A percentile compares a stretch with the other conserved stretches of the same genome.
Conservation (phyloP, 768 basidiomycete genomes). For the Pisolithus albus region DNA sequence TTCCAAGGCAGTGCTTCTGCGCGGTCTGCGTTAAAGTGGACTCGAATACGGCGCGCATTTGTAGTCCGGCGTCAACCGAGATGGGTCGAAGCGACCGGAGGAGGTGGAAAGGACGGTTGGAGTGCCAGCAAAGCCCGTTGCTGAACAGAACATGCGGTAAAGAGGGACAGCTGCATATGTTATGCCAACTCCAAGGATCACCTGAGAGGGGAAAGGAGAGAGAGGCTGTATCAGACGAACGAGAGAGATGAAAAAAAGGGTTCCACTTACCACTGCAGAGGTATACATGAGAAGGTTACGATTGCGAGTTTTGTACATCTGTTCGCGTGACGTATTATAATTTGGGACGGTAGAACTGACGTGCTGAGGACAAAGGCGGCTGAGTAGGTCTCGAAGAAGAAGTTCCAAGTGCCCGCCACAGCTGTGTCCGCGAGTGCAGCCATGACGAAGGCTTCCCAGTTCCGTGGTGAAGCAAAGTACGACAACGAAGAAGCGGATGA, state of each 20-base stretch:
- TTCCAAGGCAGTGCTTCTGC: slow-evolving; percentile 88
- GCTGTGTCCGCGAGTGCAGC: no score
- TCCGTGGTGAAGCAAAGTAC: no score
- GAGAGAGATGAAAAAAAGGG: not conserved
- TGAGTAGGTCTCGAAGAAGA: not conserved
- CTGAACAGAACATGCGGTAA: slow-evolving; percentile 96
- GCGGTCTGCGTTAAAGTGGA: slow-evolving; percentile 92
- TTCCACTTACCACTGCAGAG: slow-evolving; percentile 62
- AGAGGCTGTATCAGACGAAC: not conserved
- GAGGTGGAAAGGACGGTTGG: slow-evolving; percentile 71
- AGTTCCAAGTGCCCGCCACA: no score
- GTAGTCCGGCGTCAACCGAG: slow-evolving; percentile 75
- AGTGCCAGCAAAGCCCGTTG: slow-evolving; percentile 94
- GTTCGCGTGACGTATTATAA: slow-evolving; percentile 29
- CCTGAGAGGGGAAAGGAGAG: slow-evolving; percentile 35
- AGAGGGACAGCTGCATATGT: slow-evolving; percentile 98
- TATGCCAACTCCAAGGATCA: slow-evolving; percentile 70
- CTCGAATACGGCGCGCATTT: slow-evolving; percentile 70
- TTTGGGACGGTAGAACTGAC: slow-evolving; percentile 12
- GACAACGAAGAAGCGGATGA: no score
- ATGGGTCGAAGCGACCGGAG: slow-evolving; percentile 68
- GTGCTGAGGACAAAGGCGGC: slow-evolving; percentile 6
- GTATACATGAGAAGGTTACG: slow-evolving; percentile 78
- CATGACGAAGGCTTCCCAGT: no score
- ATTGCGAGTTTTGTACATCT: slow-evolving; percentile 53